Evolutionary conservation across 75 land plant genomes (phyloP), one percentile per base, ranked within the genome.

Genomic region (Adiantum capillusveneris): DNA sequence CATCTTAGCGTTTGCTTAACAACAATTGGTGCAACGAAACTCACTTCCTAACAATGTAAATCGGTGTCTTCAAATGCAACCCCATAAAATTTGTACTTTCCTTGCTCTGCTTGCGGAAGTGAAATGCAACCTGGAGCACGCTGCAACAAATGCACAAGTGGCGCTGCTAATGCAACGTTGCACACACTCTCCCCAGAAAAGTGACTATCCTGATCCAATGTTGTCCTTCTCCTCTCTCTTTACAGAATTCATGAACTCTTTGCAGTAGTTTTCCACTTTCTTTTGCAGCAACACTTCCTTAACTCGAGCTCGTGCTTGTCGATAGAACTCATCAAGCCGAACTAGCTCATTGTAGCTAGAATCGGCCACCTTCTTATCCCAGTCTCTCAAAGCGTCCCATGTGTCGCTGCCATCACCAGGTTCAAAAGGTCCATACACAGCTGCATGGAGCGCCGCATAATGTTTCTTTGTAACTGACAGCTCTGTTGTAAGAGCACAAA

Each of bases 321-420:
- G 46, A 60, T 87, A 84, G 64, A 87, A 84, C 48, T 41, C 48
- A 49, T 84, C 87, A 72, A 87, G 69, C n/a, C 75, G 71, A 18
- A 60, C 44, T 17, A 87, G 75, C 68, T 84, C 78, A 13, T 59
- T 65, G 25, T 59, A 50, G 27, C 77, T 70, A 17, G 84, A 71
- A 31, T 68, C 55, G 21, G 81, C 87, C 42, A 84, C 54, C 58
- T 63, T 59, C 30, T 62, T 75, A 18, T 76, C 75, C 84, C 86
- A 84, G 50, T 81, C 87, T 63, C 60, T 76, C 21, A 60, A 59
- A 17, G 81, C 53, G 50, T 81, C 79, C 46, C 66, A 57, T 9
- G 37, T 53, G 20, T 67, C 75, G 24, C 71, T 68, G 29, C 55
- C 70, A 31, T 64, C 41, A 42, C 76, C 72, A 29, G 69, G 62